A percentile compares a stretch with the other conserved stretches of the same genome.
Evolutionary conservation across 2,329 filamentous ascomycete species (phyloP).

Genomic region (Cladosporium colombiae): DNA sequence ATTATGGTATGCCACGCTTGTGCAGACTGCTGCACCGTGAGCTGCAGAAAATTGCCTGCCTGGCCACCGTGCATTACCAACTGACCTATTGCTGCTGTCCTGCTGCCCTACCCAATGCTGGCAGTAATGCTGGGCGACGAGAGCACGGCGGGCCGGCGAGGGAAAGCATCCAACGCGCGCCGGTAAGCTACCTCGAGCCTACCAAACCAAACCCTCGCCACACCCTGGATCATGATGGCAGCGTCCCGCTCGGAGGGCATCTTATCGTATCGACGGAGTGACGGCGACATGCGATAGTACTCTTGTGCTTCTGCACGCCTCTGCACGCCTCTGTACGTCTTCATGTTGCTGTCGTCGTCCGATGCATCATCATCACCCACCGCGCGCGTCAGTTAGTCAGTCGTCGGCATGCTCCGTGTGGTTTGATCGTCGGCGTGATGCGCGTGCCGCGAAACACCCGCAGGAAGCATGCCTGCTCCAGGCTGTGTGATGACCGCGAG

Average conservation of each 20-base stretch:
- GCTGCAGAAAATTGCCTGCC: background rate
- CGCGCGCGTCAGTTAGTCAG: background rate
- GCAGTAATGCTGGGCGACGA: background rate
- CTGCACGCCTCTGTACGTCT: constrained; percentile 4
- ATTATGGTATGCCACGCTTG: constrained; percentile 3
- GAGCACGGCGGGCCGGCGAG: constrained; percentile 1
- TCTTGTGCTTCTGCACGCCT: background rate
- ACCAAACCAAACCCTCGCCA: background rate
- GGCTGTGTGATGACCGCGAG: background rate
- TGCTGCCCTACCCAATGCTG: background rate
- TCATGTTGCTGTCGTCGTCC: background rate
- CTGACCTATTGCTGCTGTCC: constrained; percentile 2
- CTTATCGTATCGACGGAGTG: background rate
- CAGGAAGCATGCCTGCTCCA: background rate
- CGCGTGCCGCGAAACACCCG: constrained; percentile 12
- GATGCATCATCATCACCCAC: background rate
- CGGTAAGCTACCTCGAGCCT: constrained; percentile 3
- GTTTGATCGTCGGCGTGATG: background rate
- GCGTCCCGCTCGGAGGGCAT: background rate
- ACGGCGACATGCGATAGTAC: background rate
- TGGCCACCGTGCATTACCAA: background rate
- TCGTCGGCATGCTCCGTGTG: constrained; percentile 8
- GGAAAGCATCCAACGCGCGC: background rate
- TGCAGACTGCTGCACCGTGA: constrained; percentile 13
- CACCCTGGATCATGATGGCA: background rate